These are phyloP conservation scores for Dalechampia spathulata DNA, from an alignment of 441 rosid genomes.

Conservation along the genomic window DNA sequence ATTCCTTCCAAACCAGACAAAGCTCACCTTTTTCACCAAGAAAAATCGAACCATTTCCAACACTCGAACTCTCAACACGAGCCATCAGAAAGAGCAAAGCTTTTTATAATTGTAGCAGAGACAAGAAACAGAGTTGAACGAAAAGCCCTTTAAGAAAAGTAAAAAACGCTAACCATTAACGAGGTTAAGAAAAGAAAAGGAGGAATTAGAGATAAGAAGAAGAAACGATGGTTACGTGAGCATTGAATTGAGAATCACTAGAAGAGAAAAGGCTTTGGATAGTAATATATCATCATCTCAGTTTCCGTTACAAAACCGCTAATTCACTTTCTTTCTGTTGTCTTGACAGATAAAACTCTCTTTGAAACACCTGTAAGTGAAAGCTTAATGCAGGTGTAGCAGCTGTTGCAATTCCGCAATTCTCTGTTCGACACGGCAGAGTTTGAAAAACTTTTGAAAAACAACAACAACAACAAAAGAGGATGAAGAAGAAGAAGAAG, in stretches of 20 bases:
- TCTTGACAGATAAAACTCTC: too few species aligned
- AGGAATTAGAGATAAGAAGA: conserved; percentile 10
- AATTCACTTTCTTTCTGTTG: background rate
- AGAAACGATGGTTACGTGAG: conserved; percentile 39
- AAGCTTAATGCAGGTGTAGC: too few species aligned
- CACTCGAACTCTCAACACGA: conserved; percentile 26
- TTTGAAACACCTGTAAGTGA: too few species aligned
- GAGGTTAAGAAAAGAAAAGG: conserved; percentile 18
- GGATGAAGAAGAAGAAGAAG: too few species aligned
- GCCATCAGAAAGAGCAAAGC: too few species aligned
- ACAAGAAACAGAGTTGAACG: background rate
- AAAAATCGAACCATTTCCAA: conserved; percentile 20
- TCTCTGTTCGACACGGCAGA: too few species aligned
- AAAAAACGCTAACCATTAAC: conserved; percentile 32
- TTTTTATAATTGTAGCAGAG: background rate
- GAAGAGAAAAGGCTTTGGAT: too few species aligned
- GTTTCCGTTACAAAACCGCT: conserved; percentile 59
- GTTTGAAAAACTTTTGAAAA: too few species aligned
- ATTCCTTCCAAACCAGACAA: too few species aligned
- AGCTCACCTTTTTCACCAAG: conserved; percentile 30
- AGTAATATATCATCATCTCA: conserved; percentile 5
- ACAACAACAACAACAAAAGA: too few species aligned
- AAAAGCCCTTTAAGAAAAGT: background rate
- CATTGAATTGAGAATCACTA: conserved; percentile 21
- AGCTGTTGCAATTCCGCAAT: too few species aligned